Percentiles rank a stretch among this genome's conserved stretches.
Conservation (phyloP, 805 yeast genomes). For the Ogataea zsoltii region DNA sequence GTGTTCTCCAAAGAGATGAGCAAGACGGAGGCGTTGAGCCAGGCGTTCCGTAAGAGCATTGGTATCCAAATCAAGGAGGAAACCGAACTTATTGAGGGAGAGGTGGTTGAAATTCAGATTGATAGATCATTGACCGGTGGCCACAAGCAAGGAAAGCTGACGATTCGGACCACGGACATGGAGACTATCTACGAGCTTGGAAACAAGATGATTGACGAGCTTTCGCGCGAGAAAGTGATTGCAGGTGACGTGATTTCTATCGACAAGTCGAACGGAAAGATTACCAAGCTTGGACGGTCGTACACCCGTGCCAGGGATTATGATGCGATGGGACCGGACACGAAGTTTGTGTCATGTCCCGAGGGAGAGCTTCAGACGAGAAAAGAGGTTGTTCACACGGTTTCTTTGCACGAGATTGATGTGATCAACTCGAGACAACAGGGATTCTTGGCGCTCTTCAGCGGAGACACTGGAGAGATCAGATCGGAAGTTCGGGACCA, state of each 20-base stretch:
- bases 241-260: constrained; percentile 97
- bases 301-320: constrained; percentile 98
- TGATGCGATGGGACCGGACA: constrained; percentile 96
- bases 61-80: constrained; percentile 96
- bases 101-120: constrained; percentile 93
- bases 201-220: constrained; percentile 71
- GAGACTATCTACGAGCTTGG: constrained; percentile 73
- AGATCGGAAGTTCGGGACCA: constrained; percentile 80
- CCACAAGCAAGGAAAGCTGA: constrained; percentile 73
- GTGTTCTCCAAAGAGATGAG: constrained; percentile 94
- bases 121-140: constrained; percentile 93
- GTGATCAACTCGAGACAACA: constrained; percentile 94
- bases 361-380: constrained; percentile 98
- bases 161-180: constrained; percentile 87
- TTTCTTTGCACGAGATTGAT: constrained; percentile 93
- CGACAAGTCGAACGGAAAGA: constrained; percentile 97
- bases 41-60: constrained; percentile 93
- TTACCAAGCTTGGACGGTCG: constrained; percentile 95
- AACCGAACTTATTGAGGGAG: constrained; percentile 97
- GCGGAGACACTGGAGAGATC: constrained; percentile 94
- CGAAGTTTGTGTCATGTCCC: constrained; percentile 87
- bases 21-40: constrained; percentile 95
- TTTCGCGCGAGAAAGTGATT: constrained; percentile 87
- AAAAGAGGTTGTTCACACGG: constrained; percentile 97
- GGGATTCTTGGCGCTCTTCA: constrained; percentile 49